Evolutionary conservation across 139 green algal genomes (phyloP).

Genomic region (Nannochloris sp.): DNA sequence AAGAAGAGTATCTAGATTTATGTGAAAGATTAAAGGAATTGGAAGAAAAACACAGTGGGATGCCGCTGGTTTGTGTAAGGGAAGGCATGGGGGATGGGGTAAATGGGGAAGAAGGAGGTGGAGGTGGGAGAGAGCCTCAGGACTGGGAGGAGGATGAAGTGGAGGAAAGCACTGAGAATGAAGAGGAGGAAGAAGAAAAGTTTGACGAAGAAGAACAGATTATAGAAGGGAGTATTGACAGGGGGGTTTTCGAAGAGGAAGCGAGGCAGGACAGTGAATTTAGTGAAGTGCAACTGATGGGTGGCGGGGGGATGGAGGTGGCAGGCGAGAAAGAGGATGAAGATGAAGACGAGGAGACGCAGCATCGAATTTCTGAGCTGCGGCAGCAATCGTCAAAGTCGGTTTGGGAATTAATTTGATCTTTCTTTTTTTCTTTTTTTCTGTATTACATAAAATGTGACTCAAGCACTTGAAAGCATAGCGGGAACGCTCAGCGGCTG

Average conservation of each 20-base stretch:
- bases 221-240: neutral
- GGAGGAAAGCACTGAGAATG: neutral
- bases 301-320: neutral
- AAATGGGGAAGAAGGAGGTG: neutral
- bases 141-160: neutral
- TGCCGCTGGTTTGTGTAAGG: neutral
- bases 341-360: too few species aligned
- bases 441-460: neutral
- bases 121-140: neutral
- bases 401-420: neutral
- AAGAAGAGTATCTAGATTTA: constrained; percentile 19
- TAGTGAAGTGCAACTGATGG: neutral
- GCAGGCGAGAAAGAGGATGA: too few species aligned
- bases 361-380: too few species aligned
- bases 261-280: neutral
- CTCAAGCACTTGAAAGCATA: too few species aligned
- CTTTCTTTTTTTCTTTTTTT: neutral
- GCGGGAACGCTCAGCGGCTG: too few species aligned
- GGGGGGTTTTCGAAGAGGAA: neutral
- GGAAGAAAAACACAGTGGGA: neutral
- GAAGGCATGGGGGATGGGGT: neutral
- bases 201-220: neutral
- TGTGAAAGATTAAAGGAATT: neutral
- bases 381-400: neutral
- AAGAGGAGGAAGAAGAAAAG: neutral